Evolutionary conservation across 768 basidiomycete species (phyloP).

Genomic region (Dioszegia aurantiaca): DNA sequence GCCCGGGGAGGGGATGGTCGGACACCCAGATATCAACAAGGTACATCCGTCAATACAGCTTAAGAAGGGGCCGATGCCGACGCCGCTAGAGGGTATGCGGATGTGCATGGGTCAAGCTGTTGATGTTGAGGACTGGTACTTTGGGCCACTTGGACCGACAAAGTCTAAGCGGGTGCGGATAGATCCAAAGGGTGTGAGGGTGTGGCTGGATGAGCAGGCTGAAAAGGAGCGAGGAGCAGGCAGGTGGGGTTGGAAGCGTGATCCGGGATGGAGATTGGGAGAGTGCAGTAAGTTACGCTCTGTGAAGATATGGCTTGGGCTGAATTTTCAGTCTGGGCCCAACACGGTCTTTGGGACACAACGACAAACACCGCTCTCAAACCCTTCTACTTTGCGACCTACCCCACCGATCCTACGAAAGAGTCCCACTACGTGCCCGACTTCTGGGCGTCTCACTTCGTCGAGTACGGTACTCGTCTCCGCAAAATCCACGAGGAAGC

Average conservation of each 20-base stretch:
- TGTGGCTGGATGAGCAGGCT: constrained; percentile 36
- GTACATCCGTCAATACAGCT: constrained; percentile 69
- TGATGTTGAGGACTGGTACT: constrained; percentile 73
- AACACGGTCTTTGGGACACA: constrained; percentile 51
- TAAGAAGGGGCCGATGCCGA: constrained; percentile 82
- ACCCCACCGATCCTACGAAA: constrained; percentile 19
- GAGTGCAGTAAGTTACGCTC: constrained; percentile 47
- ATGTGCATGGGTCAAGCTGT: constrained; percentile 84
- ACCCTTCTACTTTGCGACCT: constrained; percentile 41
- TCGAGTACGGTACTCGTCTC: constrained; percentile 35
- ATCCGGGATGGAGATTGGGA: constrained; percentile 48
- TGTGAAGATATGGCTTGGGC: not conserved
- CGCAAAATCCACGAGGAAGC: constrained; percentile 45
- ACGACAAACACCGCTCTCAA: constrained; percentile 25
- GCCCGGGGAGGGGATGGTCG: constrained; percentile 77
- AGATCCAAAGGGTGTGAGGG: constrained; percentile 65
- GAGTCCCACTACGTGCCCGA: constrained; percentile 38
- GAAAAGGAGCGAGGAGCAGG: constrained; percentile 52
- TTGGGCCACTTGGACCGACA: constrained; percentile 73
- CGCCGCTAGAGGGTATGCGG: constrained; percentile 74
- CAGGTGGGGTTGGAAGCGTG: constrained; percentile 70
- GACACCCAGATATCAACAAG: constrained; percentile 64
- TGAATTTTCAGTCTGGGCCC: constrained; percentile 46
- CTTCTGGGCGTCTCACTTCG: constrained; percentile 43
- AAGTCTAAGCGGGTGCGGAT: constrained; percentile 70